Evolutionary conservation across 306 rosid genomes (phyloP), one percentile per base, ranked within the genome.

Genomic region (Echinosophora koreensis): DNA sequence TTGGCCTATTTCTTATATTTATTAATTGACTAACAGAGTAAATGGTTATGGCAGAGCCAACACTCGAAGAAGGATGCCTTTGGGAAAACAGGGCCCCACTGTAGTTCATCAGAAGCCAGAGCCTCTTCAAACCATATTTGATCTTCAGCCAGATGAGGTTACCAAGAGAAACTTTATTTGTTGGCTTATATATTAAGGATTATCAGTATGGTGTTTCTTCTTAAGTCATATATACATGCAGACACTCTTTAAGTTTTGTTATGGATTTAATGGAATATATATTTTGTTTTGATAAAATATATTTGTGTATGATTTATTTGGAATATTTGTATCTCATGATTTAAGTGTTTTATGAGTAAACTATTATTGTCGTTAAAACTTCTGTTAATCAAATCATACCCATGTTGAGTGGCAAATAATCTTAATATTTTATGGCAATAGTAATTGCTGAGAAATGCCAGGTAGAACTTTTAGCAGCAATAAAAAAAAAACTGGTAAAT

Each of bases 21-120:
- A 63, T 65, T 54, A 66, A 54, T 57, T 63, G 70, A 57, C 59
- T 79, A 58, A 66, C 72, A 94, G 97, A 84, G 69, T 65, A 78
- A 90, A 89, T 88, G 97, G 94, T 74, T 92, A 82, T 84, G 82
- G 86, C 5, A 97, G 95, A 86, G 84, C 85, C 49, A 92, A 84
- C 84, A 42, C 85, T 76, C 89, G 96, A 74, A 90, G 91, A 87
- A 84, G 96, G 83, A 76, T 84, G 74, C 78, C 98, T 76, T 76
- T 80, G 70, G 97, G 90, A 77, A 88, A 69, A 69, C 89, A 81
- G 84, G 97, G 86, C 69, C 93, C 94, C 4, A 92, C 95, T 17
- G 91, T 94, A 62, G 98, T 94, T 82, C 89, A 89, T 86, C 98
- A 94, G 84, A 94, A 94, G 87, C 96, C 98, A 41, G 98, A 97